Evolutionary conservation across 306 rosid species (phyloP), one percentile per base, ranked within the genome.

Genomic region (Astragalus glycyphyllos): DNA sequence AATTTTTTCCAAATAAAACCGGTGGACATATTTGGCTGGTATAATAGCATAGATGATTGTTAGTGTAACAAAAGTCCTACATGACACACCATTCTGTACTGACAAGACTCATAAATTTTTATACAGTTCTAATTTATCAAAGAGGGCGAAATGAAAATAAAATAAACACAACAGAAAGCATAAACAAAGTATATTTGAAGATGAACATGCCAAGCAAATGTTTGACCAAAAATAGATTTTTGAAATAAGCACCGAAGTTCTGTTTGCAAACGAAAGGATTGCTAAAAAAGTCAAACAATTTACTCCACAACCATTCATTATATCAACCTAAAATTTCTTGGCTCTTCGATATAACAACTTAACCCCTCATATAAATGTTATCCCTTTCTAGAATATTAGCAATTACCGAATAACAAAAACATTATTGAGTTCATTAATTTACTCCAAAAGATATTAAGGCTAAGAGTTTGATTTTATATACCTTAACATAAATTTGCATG

Each of bases 391-490:
- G 42, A 66, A 9, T 66, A 46, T 40, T 58, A 58, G 35, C 41
- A 46, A 31, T 51, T 41, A 61, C 61, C 35, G 53, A 45, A 59
- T 23, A 51, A 68, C 31, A 49, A 59, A 35, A 50, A 68, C 40
- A 49, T 59, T 48, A 42, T 2, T 50, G 58, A 58, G 50, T 61
- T 48, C 11, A 12, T 17, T 51, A 61, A 29, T 61, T 53, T 77
- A 34, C 45, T 17, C 47, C 67, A 71, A 71, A 71, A 37, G 48
- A 40, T 13, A 47, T 38, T 20, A 58, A 56, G 50, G 63, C 11
- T 37, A 49, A 44, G 46, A 14, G 9, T 72, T 65, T 58, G 10
- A 50, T 72, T 78, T 78, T 57, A 72, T 72, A 58, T 58, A 79
- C 70, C 66, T 58, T 34, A 29, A 54, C 29, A 64, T 55, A 35